phyloP scores from a whole-genome alignment of 768 basidiomycete genomes.

The Phanerodontia chrysosporium region DNA sequence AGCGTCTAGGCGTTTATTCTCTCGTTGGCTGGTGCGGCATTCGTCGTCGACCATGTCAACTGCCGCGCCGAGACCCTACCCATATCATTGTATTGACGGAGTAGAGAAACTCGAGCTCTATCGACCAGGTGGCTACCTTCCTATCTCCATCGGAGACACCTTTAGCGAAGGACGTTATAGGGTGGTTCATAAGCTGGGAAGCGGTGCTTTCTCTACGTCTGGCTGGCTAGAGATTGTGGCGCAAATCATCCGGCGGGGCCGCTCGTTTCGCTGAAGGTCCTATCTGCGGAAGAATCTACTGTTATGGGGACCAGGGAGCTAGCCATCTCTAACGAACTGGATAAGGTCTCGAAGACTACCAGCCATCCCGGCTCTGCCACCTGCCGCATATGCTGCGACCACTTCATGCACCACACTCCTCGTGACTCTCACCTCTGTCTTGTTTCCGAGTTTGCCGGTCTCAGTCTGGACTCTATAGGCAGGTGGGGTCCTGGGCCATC shows the following conservation, averaged over 20 bases:
- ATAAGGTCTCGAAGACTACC: background rate
- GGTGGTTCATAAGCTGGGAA: conserved; percentile 47
- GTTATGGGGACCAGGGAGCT: conserved; percentile 24
- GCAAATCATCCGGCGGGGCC: background rate
- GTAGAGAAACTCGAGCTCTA: conserved; percentile 47
- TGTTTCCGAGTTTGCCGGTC: conserved; percentile 44
- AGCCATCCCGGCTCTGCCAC: background rate
- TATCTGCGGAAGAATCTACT: background rate
- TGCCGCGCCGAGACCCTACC: background rate
- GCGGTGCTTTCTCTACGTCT: conserved; percentile 29
- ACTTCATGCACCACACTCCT: conserved; percentile 43
- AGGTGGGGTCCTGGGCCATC: conserved; percentile 28
- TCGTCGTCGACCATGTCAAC: no score
- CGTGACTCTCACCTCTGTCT: conserved; percentile 50
- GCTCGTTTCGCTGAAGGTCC: background rate
- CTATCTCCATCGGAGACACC: conserved; percentile 44
- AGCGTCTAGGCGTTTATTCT: no score
- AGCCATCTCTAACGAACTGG: conserved; percentile 32
- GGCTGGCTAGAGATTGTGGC: conserved; percentile 32
- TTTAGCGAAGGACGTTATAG: conserved; percentile 44
- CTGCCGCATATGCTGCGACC: conserved; percentile 33
- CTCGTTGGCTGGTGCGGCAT: no score
- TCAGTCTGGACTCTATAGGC: conserved; percentile 29
- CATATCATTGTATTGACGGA: conserved; percentile 16
- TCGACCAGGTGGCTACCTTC: conserved; percentile 47